Percentiles rank a stretch among this genome's conserved stretches.
Evolutionary conservation across 169 alveolate genomes (phyloP).

Genomic region (Besnoitia besnoiti): DNA sequence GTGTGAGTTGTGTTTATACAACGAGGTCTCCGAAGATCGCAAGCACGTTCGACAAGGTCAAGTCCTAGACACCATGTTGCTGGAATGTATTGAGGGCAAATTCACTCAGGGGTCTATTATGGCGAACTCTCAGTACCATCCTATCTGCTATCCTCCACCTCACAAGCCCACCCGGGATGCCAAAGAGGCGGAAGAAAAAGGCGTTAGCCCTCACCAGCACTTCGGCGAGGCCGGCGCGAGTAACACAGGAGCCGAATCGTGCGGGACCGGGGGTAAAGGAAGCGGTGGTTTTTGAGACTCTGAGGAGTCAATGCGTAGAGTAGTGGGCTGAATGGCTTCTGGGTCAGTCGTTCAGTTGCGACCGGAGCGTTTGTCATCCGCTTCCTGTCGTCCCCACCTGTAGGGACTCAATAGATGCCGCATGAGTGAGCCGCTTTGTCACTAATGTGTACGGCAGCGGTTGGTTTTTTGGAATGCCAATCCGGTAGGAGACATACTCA

Average conservation of each 20-base stretch:
- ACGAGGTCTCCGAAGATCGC: conserved; percentile 31
- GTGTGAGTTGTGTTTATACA: conserved; percentile 49
- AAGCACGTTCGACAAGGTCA: conserved; percentile 57
- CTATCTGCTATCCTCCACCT: conserved; percentile 52
- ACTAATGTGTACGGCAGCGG: no score
- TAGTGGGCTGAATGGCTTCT: not conserved
- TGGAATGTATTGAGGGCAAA: conserved; percentile 39
- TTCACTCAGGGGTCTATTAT: not conserved
- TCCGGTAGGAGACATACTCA: no score
- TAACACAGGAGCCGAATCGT: not conserved
- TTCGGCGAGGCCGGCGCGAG: not conserved
- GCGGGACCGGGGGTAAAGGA: conserved; percentile 17
- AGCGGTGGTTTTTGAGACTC: not conserved
- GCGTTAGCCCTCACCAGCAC: conserved; percentile 28
- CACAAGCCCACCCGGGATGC: not conserved
- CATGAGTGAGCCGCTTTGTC: no score
- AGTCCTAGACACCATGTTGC: conserved; percentile 35
- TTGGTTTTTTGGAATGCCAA: no score
- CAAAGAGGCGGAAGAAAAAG: not conserved
- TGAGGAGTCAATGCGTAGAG: not conserved
- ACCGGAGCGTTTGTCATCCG: not conserved
- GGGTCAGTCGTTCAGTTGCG: not conserved
- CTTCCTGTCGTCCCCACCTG: not conserved
- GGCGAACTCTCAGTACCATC: conserved; percentile 52
- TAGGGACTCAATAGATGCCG: no score